A percentile compares a stretch with the other conserved stretches of the same genome.
Conservation (phyloP, 176 grass and related monocot species). For the Urochloa ruziziensis region DNA sequence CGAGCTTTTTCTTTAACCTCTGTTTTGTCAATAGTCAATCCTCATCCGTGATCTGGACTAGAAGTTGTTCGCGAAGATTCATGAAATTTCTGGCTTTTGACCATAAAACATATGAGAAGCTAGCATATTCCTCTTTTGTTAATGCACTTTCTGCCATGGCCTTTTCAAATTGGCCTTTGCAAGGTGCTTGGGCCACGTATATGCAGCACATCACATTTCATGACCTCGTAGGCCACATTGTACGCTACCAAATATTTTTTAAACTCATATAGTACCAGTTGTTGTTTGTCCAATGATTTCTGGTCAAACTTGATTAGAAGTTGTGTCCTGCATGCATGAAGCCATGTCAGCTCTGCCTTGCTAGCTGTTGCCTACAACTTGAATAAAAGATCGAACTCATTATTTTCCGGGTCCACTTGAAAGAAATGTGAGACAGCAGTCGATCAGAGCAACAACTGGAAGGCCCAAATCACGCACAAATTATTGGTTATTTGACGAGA, state of each 20-base stretch:
- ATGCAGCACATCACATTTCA: not conserved
- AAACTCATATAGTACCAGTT: not conserved
- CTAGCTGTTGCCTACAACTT: not conserved
- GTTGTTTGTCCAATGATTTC: not conserved
- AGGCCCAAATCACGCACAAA: not conserved
- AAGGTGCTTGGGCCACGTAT: slow-evolving; percentile 12
- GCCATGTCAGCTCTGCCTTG: slow-evolving; percentile 1
- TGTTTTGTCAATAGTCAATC: slow-evolving; percentile 8
- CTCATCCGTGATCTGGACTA: not conserved
- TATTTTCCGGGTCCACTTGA: not conserved
- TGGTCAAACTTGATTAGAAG: not conserved
- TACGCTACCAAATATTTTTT: not conserved
- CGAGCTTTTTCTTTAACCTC: not conserved
- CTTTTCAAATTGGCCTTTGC: slow-evolving; percentile 18
- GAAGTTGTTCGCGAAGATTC: not conserved
- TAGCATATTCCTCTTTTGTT: not conserved
- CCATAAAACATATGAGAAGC: not conserved
- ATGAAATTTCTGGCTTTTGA: not conserved
- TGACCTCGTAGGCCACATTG: slow-evolving; percentile 2
- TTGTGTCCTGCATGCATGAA: slow-evolving; percentile 14
- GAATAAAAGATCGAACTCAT: not conserved
- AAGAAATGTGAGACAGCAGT: not conserved
- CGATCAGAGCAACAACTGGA: not conserved
- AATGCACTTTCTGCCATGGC: not conserved
- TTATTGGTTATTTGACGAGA: not conserved